Evolutionary conservation across 108 stramenopile species (phyloP).

Genomic region (Nitzschia inconspicua): DNA sequence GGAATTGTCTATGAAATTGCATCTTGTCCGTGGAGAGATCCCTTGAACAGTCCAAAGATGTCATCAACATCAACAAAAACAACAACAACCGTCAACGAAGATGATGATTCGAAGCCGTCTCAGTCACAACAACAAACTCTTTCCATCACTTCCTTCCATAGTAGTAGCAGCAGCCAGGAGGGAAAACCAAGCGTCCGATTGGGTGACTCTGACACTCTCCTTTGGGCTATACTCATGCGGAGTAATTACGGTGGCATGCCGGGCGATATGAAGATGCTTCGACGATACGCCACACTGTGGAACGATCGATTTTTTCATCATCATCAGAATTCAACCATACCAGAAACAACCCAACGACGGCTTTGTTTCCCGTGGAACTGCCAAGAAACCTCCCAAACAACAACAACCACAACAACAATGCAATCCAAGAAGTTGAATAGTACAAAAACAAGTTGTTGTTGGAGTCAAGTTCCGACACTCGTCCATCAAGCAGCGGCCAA

Average conservation of each 20-base stretch:
- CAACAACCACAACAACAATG: not conserved
- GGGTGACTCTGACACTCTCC: conserved; percentile 23
- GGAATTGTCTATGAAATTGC: conserved; percentile 78
- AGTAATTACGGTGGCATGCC: conserved; percentile 79
- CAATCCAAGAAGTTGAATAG: too few species aligned
- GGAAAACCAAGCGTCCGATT: not conserved
- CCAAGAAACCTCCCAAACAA: too few species aligned
- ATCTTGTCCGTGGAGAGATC: conserved; percentile 68
- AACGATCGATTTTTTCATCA: conserved; percentile 40
- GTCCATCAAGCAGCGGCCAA: conserved; percentile 12
- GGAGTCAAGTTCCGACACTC: conserved; percentile 12
- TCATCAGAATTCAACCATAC: conserved; percentile 1
- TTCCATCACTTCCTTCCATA: not conserved
- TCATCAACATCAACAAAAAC: not conserved
- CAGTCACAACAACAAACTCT: not conserved
- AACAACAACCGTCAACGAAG: not conserved
- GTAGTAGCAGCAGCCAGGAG: not conserved
- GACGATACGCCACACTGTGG: conserved; percentile 49
- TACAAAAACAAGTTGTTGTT: too few species aligned
- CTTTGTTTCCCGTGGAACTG: too few species aligned
- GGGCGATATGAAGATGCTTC: conserved; percentile 71
- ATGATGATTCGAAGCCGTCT: too few species aligned
- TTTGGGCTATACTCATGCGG: conserved; percentile 69
- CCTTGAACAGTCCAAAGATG: not conserved
- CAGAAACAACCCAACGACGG: not conserved